Evolutionary conservation across 768 basidiomycete species (phyloP), one percentile per base, ranked within the genome.

Genomic region (Lactarius sanguifluus): DNA sequence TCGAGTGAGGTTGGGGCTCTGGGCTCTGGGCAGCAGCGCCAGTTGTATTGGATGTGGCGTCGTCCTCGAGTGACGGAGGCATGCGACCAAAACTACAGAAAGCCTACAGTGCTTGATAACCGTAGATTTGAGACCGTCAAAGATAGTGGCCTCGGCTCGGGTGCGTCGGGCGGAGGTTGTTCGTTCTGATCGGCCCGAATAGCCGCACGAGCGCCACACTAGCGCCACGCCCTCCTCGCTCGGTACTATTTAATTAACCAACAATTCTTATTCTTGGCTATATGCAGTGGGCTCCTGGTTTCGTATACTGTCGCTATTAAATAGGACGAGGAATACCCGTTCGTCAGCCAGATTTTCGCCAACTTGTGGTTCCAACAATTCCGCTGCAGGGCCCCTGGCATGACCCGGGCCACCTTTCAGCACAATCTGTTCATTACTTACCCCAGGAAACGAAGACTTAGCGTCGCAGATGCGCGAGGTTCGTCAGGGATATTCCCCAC

Each of bases 381-480:
- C 18, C 7, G 20, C n/a, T n/a, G 41, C 41, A 16, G 23, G 40
- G 16, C 1, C 34, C 34, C 34, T 34, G 8, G 34, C 34, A 34
- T 60, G 13, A 47, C 41, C 41, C 32, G 34, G 23, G 36, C 38
- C 16, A 40, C 25, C 57, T 55, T 54, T 23, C 68, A 89, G 86
- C 79, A 82, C 18, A 77, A 77, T 12, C 72, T 90, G 32, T 91
- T 91, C 71, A 65, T 81, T 4, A n/a, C n/a, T n/a, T n/a, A 57
- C 71, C 20, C 76, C 80, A 0, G 84, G 81, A 18, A 81, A 86
- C 52, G 79, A 78, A 28, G 71, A 70, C 0, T 70, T 81, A 43
- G 80, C 88, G 23, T 69, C 77, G 5, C 74, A 72, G 13, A 85
- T 93, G 45, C 81, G 86, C 64, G 90, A 92, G 79, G 91, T 89